These are phyloP conservation scores for Xylaria sp. DNA, from an alignment of 2,329 filamentous ascomycete species.

Conservation along the genomic window DNA sequence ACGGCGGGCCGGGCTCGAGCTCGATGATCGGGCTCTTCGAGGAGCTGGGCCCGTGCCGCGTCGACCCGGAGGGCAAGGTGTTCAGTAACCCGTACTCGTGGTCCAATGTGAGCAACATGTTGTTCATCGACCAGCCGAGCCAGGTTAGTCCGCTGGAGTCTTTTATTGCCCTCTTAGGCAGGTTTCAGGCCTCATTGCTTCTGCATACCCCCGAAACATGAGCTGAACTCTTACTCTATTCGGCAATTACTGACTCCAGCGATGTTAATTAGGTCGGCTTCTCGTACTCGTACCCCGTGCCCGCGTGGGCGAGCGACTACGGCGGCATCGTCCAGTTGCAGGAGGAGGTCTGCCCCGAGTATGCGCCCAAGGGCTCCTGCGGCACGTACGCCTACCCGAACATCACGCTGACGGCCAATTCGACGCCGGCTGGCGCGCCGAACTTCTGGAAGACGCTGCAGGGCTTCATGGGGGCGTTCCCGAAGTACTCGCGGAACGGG, in stretches of 20 bases:
- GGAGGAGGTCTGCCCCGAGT: slow-evolving; percentile 55
- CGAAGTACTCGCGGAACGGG: slow-evolving; percentile 52
- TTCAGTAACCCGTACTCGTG: slow-evolving; percentile 64
- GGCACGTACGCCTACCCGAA: slow-evolving; percentile 61
- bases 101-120: slow-evolving; percentile 63
- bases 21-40: slow-evolving; percentile 63
- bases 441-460: slow-evolving; percentile 67
- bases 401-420: slow-evolving; percentile 56
- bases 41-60: slow-evolving; percentile 46
- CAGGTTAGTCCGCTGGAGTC: too few relatives aligned
- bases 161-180: too few relatives aligned
- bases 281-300: slow-evolving; percentile 51
- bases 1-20: slow-evolving; percentile 58
- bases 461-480: slow-evolving; percentile 68
- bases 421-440: slow-evolving; percentile 58
- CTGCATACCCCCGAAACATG: too few relatives aligned
- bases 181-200: too few relatives aligned
- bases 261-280: too few relatives aligned
- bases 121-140: slow-evolving; percentile 67
- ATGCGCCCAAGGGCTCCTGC: slow-evolving; percentile 51
- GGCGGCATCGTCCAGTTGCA: slow-evolving; percentile 50
- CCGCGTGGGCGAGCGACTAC: slow-evolving; percentile 35
- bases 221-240: too few relatives aligned
- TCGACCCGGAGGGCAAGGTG: slow-evolving; percentile 51
- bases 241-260: too few relatives aligned